Evolutionary conservation across 257 asterid genomes (phyloP).

Genomic region (Haberlea rhodopensis): DNA sequence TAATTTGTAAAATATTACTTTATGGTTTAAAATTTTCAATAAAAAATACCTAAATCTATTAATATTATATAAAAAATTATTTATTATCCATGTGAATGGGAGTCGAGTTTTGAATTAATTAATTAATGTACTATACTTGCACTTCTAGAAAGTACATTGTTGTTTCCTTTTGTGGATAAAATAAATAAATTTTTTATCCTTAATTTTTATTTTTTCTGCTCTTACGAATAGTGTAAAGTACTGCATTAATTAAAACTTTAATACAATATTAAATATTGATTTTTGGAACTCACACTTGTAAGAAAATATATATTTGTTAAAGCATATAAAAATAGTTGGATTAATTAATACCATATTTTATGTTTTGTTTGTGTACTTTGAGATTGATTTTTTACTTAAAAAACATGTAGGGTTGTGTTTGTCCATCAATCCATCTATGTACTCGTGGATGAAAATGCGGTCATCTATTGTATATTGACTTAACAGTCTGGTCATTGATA

Average conservation of each 20-base stretch:
- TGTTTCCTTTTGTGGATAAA: constrained; percentile 26
- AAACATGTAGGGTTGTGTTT: no score
- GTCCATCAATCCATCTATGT: no score
- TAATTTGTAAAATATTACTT: neutral
- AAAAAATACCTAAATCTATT: no score
- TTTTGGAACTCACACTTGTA: constrained; percentile 38
- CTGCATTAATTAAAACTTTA: neutral
- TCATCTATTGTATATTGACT: no score
- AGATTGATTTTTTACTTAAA: neutral
- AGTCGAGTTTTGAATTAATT: no score
- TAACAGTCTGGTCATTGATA: no score
- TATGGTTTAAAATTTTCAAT: no score
- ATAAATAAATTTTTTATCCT: neutral
- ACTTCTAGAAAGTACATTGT: constrained; percentile 12
- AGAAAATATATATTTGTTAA: constrained; percentile 24
- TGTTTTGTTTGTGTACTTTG: neutral
- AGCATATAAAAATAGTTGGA: constrained; percentile 22
- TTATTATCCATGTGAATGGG: no score
- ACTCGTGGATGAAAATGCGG: no score
- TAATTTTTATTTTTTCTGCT: no score
- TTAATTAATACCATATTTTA: neutral
- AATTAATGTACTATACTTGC: constrained; percentile 30
- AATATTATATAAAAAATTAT: neutral
- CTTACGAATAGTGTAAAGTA: constrained; percentile 4
- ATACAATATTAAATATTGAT: constrained; percentile 17